Percentiles rank a stretch among this genome's conserved stretches.
Conservation (phyloP, 75 land plant species). For the Pinus tabuliformis region DNA sequence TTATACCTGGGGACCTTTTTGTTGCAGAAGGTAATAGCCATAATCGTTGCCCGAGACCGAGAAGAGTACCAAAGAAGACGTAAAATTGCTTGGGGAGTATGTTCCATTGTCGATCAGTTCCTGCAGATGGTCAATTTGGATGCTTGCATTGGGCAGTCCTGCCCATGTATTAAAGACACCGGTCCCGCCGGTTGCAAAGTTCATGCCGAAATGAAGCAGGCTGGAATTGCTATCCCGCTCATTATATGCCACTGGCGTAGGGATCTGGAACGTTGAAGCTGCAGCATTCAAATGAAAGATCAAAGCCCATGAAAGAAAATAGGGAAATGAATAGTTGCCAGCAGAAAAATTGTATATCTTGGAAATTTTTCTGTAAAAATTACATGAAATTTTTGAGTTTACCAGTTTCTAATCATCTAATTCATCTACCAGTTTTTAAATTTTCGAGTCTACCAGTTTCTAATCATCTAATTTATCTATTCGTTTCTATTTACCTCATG, state of each 20-base stretch:
- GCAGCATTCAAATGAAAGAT: neutral
- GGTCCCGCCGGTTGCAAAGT: slow-evolving; percentile 27
- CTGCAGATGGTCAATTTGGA: slow-evolving; percentile 21
- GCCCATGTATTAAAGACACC: slow-evolving; percentile 21
- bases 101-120: neutral
- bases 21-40: neutral
- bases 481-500: no score
- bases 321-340: no score
- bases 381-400: no score
- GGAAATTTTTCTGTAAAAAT: no score
- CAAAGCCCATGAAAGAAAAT: no score
- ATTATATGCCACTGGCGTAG: slow-evolving; percentile 38
- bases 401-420: no score
- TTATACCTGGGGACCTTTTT: neutral
- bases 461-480: no score
- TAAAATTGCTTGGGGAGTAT: neutral
- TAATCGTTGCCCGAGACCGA: slow-evolving; percentile 30
- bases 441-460: no score
- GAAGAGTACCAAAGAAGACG: slow-evolving; percentile 22
- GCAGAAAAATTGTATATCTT: no score
- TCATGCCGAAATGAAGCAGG: slow-evolving; percentile 15
- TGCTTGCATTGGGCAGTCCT: slow-evolving; percentile 6
- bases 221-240: neutral
- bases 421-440: no score
- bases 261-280: slow-evolving; percentile 24